These are phyloP conservation scores for Diaporthe vaccinii DNA, from an alignment of 2,329 filamentous ascomycete species.

Conservation along the genomic window DNA sequence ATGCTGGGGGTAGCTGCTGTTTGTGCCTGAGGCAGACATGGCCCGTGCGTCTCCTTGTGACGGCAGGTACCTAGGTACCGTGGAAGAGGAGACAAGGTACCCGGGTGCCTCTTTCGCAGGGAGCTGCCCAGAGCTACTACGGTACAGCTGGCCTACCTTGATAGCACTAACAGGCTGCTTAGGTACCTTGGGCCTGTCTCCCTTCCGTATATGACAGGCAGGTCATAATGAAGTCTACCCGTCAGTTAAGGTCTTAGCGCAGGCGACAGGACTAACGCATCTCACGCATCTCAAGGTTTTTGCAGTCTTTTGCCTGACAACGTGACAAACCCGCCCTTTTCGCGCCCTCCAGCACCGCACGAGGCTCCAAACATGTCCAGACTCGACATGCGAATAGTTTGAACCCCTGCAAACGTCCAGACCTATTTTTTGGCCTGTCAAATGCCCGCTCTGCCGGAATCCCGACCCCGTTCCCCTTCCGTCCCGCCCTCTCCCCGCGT, in stretches of 20 bases:
- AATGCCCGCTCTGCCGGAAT: constrained; percentile 71
- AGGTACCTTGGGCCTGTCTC: not conserved
- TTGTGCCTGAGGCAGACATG: constrained; percentile 38
- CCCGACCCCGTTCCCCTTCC: constrained; percentile 61
- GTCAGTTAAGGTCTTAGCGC: constrained; percentile 43
- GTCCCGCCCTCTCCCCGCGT: constrained; percentile 54
- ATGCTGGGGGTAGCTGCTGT: not conserved
- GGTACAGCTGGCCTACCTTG: not conserved
- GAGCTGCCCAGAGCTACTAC: constrained; percentile 2
- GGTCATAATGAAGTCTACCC: constrained; percentile 12
- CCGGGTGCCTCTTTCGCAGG: not conserved
- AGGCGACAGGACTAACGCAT: constrained; percentile 35
- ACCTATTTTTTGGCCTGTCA: constrained; percentile 68
- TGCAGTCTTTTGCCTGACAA: constrained; percentile 67
- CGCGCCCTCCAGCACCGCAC: constrained; percentile 60
- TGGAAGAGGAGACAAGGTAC: not conserved
- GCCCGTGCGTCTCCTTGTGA: not conserved
- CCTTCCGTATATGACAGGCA: not conserved
- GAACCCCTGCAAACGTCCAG: constrained; percentile 63
- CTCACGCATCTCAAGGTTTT: constrained; percentile 58
- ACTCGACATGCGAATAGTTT: constrained; percentile 61
- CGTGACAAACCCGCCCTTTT: constrained; percentile 57
- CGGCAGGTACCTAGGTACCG: not conserved
- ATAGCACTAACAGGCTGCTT: no score
- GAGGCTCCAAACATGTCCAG: constrained; percentile 68